phyloP scores from a whole-genome alignment of 2,329 filamentous ascomycete genomes.

The Alternaria dauci region DNA sequence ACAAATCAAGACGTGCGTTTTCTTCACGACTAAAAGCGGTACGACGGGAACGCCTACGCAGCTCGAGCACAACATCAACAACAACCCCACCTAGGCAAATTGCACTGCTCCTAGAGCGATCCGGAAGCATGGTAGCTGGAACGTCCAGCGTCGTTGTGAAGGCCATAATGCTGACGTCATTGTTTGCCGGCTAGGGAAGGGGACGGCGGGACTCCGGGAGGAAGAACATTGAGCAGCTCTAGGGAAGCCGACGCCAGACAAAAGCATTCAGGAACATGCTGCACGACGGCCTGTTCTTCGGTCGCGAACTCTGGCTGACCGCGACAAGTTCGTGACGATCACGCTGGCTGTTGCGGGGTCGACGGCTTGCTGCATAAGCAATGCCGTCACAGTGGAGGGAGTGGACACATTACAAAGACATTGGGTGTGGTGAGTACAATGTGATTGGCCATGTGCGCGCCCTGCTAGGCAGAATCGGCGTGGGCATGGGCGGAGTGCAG shows the following conservation, averaged over 20 bases:
- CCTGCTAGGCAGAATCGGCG: neutral
- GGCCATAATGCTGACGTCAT: conserved; percentile 15
- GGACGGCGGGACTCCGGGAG: neutral
- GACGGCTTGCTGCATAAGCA: conserved; percentile 4
- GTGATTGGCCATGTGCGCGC: neutral
- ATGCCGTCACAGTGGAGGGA: conserved; percentile 21
- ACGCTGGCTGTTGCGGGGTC: conserved; percentile 11
- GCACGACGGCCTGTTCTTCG: neutral
- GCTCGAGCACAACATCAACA: conserved; percentile 6
- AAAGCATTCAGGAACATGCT: conserved; percentile 17
- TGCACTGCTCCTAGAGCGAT: neutral
- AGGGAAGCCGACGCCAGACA: conserved; percentile 6
- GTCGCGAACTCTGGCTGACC: neutral
- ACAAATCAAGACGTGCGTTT: conserved; percentile 38
- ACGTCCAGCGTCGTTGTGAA: neutral
- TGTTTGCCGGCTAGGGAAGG: neutral
- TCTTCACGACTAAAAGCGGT: conserved; percentile 33
- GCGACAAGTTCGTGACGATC: conserved; percentile 1
- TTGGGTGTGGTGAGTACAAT: neutral
- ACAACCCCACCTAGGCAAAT: conserved; percentile 4
- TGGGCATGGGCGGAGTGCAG: neutral
- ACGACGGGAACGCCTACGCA: conserved; percentile 33
- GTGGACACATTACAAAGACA: neutral
- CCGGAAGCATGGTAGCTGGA: conserved; percentile 1
- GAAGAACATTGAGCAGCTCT: neutral